Evolutionary conservation across 2,329 filamentous ascomycete genomes (phyloP).

Genomic region (Aspergillaceae sp.): DNA sequence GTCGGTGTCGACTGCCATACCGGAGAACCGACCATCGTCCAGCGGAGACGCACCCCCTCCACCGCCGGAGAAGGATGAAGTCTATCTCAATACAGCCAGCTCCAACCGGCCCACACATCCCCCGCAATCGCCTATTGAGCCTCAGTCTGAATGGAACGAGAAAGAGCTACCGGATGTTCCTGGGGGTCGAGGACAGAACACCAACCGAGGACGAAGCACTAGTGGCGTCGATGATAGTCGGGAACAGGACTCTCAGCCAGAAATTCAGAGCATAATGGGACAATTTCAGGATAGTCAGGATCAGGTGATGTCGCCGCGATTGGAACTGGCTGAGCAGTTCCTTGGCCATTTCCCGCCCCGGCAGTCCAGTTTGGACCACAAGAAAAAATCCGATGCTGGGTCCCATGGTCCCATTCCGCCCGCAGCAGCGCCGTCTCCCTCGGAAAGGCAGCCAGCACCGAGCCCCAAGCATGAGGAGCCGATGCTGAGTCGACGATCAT

Average conservation of each 20-base stretch:
- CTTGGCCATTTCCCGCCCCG: constrained; percentile 72
- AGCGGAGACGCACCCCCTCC: constrained; percentile 33
- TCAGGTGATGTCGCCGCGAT: constrained; percentile 83
- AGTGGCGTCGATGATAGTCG: constrained; percentile 52
- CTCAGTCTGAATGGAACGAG: constrained; percentile 27
- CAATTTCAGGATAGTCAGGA: constrained; percentile 77
- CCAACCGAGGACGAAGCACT: constrained; percentile 38
- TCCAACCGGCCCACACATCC: constrained; percentile 26
- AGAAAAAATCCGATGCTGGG: constrained; percentile 36
- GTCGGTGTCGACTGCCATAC: constrained; percentile 20
- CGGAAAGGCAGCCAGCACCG: constrained; percentile 16
- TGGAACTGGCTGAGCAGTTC: constrained; percentile 74
- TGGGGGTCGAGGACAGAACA: constrained; percentile 15
- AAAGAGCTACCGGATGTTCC: constrained; percentile 33
- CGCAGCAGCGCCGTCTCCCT: constrained; percentile 6
- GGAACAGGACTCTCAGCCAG: constrained; percentile 63
- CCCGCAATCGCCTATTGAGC: constrained; percentile 33
- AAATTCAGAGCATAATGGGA: constrained; percentile 97
- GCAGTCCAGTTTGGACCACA: constrained; percentile 75
- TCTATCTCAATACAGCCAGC: constrained; percentile 44
- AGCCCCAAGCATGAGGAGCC: constrained; percentile 20
- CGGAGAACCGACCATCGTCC: constrained; percentile 10
- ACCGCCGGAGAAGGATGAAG: constrained; percentile 44
- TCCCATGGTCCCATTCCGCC: constrained; percentile 15
- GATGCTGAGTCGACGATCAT: constrained; percentile 22